These are phyloP conservation scores for Acanthamoeba quina DNA, from an alignment of 208 protist genomes.

Conservation along the genomic window DNA sequence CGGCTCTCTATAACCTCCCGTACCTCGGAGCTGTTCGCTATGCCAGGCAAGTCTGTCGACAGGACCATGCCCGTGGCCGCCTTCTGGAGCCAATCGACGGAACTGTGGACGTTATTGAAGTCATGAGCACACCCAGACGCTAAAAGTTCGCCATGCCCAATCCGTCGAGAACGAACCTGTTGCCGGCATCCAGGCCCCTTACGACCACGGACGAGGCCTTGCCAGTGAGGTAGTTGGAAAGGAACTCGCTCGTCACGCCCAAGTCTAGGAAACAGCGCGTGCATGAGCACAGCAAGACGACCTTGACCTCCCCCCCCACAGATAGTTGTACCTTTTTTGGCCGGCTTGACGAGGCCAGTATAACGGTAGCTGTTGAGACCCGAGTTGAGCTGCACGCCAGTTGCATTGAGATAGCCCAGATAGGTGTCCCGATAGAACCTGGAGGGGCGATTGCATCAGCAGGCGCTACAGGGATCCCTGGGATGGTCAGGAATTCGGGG, in stretches of 20 bases:
- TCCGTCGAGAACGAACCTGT: not conserved
- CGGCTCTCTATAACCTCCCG: too few species aligned
- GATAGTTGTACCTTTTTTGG: not conserved
- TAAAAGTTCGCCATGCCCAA: not conserved
- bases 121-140: too few species aligned
- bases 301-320: too few species aligned
- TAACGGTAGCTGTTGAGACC: conserved; percentile 1
- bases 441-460: not conserved
- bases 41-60: not conserved
- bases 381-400: conserved; percentile 16
- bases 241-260: conserved; percentile 11
- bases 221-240: conserved; percentile 9
- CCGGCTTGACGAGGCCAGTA: not conserved
- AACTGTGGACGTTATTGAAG: not conserved
- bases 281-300: too few species aligned
- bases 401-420: conserved; percentile 57
- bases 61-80: not conserved
- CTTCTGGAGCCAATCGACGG: conserved; percentile 44
- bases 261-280: not conserved
- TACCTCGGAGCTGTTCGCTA: not conserved
- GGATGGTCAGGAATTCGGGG: not conserved
- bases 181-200: not conserved
- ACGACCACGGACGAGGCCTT: not conserved
- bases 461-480: not conserved
- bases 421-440: conserved; percentile 8